Conservation (phyloP, 1,284 basidiomycete species). For the Tilletia walkeri region DNA sequence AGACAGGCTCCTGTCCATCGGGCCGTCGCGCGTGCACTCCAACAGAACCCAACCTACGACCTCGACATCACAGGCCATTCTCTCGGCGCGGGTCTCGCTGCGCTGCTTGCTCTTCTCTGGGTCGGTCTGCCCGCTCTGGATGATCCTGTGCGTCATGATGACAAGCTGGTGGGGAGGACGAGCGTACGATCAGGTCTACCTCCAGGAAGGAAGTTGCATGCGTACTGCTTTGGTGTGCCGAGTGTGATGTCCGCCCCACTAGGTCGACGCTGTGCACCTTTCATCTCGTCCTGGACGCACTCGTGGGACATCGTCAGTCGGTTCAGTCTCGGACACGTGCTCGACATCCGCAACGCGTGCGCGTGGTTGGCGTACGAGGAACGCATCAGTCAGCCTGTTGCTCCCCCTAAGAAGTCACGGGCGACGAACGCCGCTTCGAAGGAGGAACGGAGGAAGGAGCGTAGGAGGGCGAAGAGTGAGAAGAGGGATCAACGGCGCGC, state of each 20-base stretch:
- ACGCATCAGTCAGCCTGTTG: constrained; percentile 50
- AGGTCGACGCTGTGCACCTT: constrained; percentile 62
- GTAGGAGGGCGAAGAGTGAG: constrained; percentile 25
- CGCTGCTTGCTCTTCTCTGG: constrained; percentile 78
- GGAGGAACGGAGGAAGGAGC: constrained; percentile 29
- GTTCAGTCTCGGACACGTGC: constrained; percentile 72
- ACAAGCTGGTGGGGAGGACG: background rate
- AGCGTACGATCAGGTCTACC: constrained; percentile 68
- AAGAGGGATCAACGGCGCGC: background rate
- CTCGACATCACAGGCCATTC: constrained; percentile 69
- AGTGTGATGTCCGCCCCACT: constrained; percentile 66
- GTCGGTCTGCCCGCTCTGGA: constrained; percentile 1
- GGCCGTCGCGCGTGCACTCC: constrained; percentile 69
- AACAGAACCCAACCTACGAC: constrained; percentile 67
- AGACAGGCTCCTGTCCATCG: constrained; percentile 71
- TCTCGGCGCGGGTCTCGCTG: constrained; percentile 79
- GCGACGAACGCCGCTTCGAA: background rate
- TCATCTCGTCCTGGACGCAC: constrained; percentile 75
- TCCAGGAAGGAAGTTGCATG: constrained; percentile 66
- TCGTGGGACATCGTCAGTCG: constrained; percentile 77
- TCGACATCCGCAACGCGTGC: constrained; percentile 71
- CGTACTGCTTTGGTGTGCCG: constrained; percentile 78
- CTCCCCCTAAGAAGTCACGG: background rate
- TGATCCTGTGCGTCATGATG: background rate
- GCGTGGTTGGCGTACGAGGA: constrained; percentile 73